Percentiles rank a stretch among this genome's conserved stretches.
These are phyloP conservation scores for Cryptococcus amylolentus DNA, from an alignment of 1,284 basidiomycete genomes.

Conservation along the genomic window DNA sequence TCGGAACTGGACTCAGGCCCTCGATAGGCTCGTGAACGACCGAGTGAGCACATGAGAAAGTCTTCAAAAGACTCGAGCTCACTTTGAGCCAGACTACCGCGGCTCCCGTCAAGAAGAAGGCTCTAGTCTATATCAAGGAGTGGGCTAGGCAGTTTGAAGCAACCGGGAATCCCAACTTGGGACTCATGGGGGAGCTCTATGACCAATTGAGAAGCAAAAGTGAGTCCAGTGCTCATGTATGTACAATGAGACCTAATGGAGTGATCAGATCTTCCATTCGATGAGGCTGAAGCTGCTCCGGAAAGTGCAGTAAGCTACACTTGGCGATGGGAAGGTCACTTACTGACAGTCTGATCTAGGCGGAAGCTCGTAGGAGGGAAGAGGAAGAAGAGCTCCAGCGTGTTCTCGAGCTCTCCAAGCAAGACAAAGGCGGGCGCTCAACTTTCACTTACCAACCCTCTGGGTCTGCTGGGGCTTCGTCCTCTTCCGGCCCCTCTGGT, in stretches of 20 bases:
- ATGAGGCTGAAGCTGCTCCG: constrained; percentile 58
- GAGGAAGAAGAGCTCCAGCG: constrained; percentile 92
- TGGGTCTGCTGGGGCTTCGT: constrained; percentile 18
- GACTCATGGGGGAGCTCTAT: constrained; percentile 88
- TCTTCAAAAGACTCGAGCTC: background rate
- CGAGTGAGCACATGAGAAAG: constrained; percentile 58
- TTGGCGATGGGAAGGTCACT: background rate
- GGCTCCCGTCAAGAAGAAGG: constrained; percentile 76
- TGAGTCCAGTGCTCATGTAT: constrained; percentile 46
- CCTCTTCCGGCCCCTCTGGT: constrained; percentile 25
- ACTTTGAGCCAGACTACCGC: constrained; percentile 66
- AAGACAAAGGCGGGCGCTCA: constrained; percentile 73
- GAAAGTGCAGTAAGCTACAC: constrained; percentile 25
- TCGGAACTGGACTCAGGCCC: constrained; percentile 80
- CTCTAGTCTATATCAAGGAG: constrained; percentile 67
- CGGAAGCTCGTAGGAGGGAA: constrained; percentile 66
- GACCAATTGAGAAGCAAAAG: constrained; percentile 77
- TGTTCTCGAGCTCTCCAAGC: constrained; percentile 81
- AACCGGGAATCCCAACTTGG: constrained; percentile 65
- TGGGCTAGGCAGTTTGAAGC: constrained; percentile 83
- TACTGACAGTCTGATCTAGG: constrained; percentile 58
- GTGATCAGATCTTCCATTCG: constrained; percentile 53
- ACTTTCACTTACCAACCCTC: constrained; percentile 29
- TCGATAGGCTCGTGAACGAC: constrained; percentile 83
- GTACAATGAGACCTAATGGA: background rate